Base-by-base conservation (phyloP, 2,329 filamentous ascomycete genomes). In the Cercospora sp. region DNA sequence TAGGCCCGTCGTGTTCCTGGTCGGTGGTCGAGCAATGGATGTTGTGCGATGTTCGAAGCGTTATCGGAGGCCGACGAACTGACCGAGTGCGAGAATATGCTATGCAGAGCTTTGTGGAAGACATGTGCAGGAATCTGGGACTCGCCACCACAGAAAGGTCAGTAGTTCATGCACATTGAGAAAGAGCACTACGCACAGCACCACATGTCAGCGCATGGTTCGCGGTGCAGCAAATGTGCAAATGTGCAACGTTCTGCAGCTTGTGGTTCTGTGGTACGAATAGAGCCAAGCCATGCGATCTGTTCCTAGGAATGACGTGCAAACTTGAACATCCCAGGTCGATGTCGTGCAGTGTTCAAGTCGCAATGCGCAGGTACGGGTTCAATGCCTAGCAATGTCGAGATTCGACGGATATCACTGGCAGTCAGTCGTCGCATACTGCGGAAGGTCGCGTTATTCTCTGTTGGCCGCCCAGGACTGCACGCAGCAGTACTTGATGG, bases 11-110 rank as follows among this genome's bases (percentile, higher is more conserved):
- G 1, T 18, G 53, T 28, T 16, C 24, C 24, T 28, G 24, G 21
- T 28, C 30, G 3, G 13, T 4, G 24, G 53, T 57, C 10, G 6
- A 28, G 53, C n/a, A 28, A 28, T 28, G 53, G 53, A 30, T 57
- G 53, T 49, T 49, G 24, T 24, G 40, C 21, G 34, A 28, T 26
- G 21, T 16, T 57, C 24, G 53, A 30, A 57, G 53, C 28, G 53
- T 28, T 57, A 32, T 57, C 53, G 53, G 53, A 57, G 53, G 53
- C 21, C 53, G 53, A 57, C 13, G 12, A 32, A 32, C 5, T 32
- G 53, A 57, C 24, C 53, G 53, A 57, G 53, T n/a, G 53, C 53
- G 53, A 57, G 53, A 57, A 57, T 30, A 12, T 57, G 53, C 13
- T 57, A 18, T 57, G 53, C 53, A 49, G 53, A 7, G 28, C 53